These are phyloP conservation scores for Grifola frondosa DNA, from an alignment of 1,284 basidiomycete genomes.

Conservation along the genomic window DNA sequence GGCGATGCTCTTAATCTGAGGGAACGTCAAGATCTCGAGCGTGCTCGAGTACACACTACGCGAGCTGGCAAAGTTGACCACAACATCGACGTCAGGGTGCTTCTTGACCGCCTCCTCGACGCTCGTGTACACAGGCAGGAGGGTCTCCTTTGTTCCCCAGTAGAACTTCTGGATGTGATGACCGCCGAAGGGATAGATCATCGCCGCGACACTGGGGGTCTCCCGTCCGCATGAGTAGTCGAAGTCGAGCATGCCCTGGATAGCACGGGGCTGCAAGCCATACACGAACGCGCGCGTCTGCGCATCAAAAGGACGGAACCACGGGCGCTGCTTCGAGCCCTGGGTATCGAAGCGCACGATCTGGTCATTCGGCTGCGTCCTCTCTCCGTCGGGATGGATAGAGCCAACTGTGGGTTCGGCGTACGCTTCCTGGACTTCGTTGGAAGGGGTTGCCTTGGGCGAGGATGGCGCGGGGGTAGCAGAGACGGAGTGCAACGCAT, in stretches of 20 bases:
- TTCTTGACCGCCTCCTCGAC: constrained; percentile 92
- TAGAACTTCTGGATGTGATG: constrained; percentile 99
- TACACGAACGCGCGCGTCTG: constrained; percentile 95
- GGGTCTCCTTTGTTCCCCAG: constrained; percentile 99
- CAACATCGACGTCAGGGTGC: constrained; percentile 95
- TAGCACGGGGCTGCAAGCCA: constrained; percentile 97
- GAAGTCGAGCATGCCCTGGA: constrained; percentile 99
- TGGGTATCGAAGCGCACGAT: constrained; percentile 82
- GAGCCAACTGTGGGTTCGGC: constrained; percentile 52
- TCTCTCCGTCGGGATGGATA: constrained; percentile 79
- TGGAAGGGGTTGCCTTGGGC: constrained; percentile 34
- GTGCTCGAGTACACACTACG: constrained; percentile 95
- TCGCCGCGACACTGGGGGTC: constrained; percentile 95
- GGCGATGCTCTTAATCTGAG: constrained; percentile 82
- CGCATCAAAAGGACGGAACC: constrained; percentile 89
- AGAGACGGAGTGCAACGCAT: constrained; percentile 38
- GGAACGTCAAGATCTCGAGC: constrained; percentile 78
- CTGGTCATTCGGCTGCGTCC: constrained; percentile 84
- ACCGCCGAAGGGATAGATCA: constrained; percentile 99
- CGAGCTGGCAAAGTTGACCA: constrained; percentile 97
- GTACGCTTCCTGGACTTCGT: constrained; percentile 23
- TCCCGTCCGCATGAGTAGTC: constrained; percentile 96
- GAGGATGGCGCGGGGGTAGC: constrained; percentile 37
- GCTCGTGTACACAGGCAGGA: constrained; percentile 95
- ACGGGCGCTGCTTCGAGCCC: constrained; percentile 55